phyloP scores from a whole-genome alignment of 2,329 filamentous ascomycete species.

The Hypoxylon sp. region DNA sequence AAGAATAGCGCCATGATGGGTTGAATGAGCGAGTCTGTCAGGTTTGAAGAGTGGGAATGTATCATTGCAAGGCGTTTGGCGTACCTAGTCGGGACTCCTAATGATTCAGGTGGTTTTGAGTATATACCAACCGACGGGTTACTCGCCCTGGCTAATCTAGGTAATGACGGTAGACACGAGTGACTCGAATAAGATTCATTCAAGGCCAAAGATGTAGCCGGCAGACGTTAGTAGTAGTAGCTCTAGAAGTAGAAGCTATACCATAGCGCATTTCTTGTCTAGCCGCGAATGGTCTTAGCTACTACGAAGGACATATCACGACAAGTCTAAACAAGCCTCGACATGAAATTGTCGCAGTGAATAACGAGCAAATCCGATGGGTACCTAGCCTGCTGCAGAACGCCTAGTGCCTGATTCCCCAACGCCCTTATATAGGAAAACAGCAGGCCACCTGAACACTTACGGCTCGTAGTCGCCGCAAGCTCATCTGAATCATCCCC shows the following conservation, averaged over 20 bases:
- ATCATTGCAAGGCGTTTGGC: constrained; percentile 28
- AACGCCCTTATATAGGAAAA: not conserved
- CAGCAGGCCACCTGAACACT: no score
- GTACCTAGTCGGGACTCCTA: not conserved
- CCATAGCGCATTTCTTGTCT: no score
- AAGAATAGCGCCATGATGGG: not conserved
- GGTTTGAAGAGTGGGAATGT: not conserved
- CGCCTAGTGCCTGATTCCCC: not conserved
- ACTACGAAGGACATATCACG: not conserved
- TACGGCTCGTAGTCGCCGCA: no score
- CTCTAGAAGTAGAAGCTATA: no score
- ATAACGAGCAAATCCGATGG: not conserved
- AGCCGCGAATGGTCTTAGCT: no score
- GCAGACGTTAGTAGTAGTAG: no score
- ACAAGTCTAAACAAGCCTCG: not conserved
- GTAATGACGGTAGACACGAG: not conserved
- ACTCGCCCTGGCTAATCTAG: not conserved
- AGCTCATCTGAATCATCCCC: not conserved
- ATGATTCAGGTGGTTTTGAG: not conserved
- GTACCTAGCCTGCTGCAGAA: not conserved
- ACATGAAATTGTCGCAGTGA: not conserved
- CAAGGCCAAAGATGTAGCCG: not conserved
- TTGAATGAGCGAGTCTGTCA: not conserved
- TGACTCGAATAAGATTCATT: not conserved
- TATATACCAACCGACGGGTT: constrained; percentile 2